Conservation (phyloP, 108 stramenopile genomes). For the Nitzschia sp. region DNA sequence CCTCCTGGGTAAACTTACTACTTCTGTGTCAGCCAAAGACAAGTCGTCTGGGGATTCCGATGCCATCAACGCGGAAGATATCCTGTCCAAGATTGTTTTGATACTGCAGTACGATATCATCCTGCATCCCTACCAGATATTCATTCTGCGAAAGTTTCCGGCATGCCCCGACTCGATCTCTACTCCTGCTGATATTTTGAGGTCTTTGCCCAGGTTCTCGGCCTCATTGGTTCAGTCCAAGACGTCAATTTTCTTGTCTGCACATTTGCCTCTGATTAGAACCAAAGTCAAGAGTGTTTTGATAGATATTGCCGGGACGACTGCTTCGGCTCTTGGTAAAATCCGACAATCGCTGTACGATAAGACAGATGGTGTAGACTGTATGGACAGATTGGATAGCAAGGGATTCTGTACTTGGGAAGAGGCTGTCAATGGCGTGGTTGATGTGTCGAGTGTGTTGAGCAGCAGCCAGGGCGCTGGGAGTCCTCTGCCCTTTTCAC, state of each 20-base stretch:
- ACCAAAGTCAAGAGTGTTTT: slow-evolving; percentile 82
- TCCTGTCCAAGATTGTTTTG: slow-evolving; percentile 77
- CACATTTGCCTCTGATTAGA: slow-evolving; percentile 80
- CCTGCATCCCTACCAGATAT: slow-evolving; percentile 83
- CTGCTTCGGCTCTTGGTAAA: slow-evolving; percentile 78
- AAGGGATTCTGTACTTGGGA: slow-evolving; percentile 76
- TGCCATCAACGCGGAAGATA: slow-evolving; percentile 54
- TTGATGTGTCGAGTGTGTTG: slow-evolving; percentile 64
- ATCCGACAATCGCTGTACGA: slow-evolving; percentile 88
- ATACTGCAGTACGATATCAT: slow-evolving; percentile 87
- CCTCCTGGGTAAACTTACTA: slow-evolving; percentile 58
- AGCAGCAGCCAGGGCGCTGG: slow-evolving; percentile 43
- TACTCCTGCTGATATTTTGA: slow-evolving; percentile 40
- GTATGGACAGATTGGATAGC: slow-evolving; percentile 39
- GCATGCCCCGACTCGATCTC: background rate
- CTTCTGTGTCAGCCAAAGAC: slow-evolving; percentile 1
- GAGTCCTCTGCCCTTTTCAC: background rate
- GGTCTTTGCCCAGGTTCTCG: slow-evolving; percentile 73
- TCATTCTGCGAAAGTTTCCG: slow-evolving; percentile 63
- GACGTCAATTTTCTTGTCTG: slow-evolving; percentile 76
- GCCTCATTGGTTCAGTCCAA: slow-evolving; percentile 57
- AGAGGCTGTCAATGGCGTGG: slow-evolving; percentile 73
- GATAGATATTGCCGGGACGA: slow-evolving; percentile 81
- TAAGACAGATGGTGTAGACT: slow-evolving; percentile 83
- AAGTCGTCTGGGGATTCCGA: slow-evolving; percentile 3